phyloP scores from a whole-genome alignment of 768 basidiomycete species.

The Hydnomerulius pinastri region DNA sequence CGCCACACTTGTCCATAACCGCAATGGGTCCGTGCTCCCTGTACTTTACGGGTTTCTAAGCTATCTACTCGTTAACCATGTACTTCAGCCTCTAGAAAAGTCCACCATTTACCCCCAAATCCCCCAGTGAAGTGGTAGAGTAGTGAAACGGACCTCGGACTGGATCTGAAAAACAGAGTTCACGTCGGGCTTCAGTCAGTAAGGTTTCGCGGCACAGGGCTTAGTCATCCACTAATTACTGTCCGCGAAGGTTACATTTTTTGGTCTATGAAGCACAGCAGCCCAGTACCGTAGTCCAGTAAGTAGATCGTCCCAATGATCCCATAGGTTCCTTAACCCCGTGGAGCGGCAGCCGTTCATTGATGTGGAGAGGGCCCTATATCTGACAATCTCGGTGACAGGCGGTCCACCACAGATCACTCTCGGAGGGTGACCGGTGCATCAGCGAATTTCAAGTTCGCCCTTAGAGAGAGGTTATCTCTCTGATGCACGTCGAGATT shows the following conservation, averaged over 20 bases:
- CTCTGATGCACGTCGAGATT: too few species aligned
- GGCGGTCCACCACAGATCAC: too few species aligned
- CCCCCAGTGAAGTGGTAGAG: background rate
- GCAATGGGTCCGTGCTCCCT: slow-evolving; percentile 31
- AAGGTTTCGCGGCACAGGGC: slow-evolving; percentile 30
- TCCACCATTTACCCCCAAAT: background rate
- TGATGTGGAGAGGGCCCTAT: too few species aligned
- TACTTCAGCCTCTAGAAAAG: background rate
- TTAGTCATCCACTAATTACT: slow-evolving; percentile 30
- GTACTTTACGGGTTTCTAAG: background rate
- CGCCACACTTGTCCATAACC: slow-evolving; percentile 35
- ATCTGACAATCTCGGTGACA: too few species aligned
- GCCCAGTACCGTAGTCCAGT: slow-evolving; percentile 41
- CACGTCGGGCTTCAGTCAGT: slow-evolving; percentile 5
- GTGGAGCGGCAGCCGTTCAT: too few species aligned
- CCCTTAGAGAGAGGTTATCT: too few species aligned
- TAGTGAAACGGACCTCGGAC: background rate
- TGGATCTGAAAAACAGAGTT: slow-evolving; percentile 7
- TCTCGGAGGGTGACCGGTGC: too few species aligned
- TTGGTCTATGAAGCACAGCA: background rate
- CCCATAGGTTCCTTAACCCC: too few species aligned
- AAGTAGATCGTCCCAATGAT: slow-evolving; percentile 21
- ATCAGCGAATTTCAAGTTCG: too few species aligned
- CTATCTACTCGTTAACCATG: background rate
- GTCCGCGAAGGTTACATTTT: slow-evolving; percentile 27